Conservation (phyloP, 139 green algal genomes). For the Picochlorum sp. region DNA sequence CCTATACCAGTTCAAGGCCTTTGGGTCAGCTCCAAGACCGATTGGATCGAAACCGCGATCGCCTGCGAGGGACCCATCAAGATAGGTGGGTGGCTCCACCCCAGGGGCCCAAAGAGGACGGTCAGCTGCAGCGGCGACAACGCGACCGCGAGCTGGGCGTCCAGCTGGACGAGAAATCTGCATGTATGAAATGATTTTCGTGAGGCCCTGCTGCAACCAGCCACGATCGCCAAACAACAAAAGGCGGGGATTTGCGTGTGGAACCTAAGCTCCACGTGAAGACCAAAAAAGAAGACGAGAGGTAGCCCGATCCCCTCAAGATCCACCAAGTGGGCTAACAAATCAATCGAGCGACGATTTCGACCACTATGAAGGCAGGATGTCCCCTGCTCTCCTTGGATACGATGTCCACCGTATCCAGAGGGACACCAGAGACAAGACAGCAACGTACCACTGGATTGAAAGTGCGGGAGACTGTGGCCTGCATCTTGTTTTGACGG, state of each 20-base stretch:
- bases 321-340: too few relatives aligned
- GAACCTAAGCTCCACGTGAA: too few relatives aligned
- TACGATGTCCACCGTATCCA: not conserved
- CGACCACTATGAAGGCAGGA: too few relatives aligned
- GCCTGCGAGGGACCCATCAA: not conserved
- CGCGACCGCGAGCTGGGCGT: not conserved
- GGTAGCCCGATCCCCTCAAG: too few relatives aligned
- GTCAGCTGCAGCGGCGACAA: conserved; percentile 6
- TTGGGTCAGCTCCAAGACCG: conserved; percentile 49
- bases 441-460: not conserved
- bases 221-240: not conserved
- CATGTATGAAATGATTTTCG: not conserved
- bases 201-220: not conserved
- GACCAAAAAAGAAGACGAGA: too few relatives aligned
- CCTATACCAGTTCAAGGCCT: conserved; percentile 46
- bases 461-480: not conserved
- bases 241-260: too few relatives aligned
- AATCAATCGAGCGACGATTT: too few relatives aligned
- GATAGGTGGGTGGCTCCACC: not conserved
- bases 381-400: too few relatives aligned
- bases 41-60: conserved; percentile 52
- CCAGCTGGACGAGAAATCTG: not conserved
- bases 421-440: not conserved
- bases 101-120: not conserved
- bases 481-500: not conserved